These are phyloP conservation scores for Venturia asperata DNA, from an alignment of 2,329 filamentous ascomycete species.

Conservation along the genomic window DNA sequence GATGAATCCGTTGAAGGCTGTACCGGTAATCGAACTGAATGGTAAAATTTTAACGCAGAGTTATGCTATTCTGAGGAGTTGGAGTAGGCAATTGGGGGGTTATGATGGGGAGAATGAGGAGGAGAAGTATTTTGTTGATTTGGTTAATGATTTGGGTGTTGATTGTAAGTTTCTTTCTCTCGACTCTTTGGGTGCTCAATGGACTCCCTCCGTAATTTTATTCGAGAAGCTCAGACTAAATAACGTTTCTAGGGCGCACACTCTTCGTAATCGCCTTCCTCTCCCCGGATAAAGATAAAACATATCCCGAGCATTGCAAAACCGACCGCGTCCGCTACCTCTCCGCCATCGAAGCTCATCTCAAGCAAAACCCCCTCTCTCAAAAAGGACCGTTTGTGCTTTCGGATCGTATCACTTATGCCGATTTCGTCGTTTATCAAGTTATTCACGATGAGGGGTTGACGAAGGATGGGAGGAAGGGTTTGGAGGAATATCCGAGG, in stretches of 20 bases:
- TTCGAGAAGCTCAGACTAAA: neutral
- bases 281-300: slow-evolving; percentile 24
- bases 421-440: slow-evolving; percentile 20
- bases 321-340: slow-evolving; percentile 23
- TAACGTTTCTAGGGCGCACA: slow-evolving; percentile 24
- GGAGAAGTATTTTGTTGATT: slow-evolving; percentile 30
- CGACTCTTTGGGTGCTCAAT: neutral
- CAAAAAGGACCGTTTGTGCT: slow-evolving; percentile 26
- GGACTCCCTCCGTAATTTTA: too few relatives aligned
- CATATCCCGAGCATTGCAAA: slow-evolving; percentile 27
- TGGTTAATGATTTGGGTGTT: slow-evolving; percentile 28
- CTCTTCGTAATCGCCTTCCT: slow-evolving; percentile 29
- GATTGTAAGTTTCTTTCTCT: slow-evolving; percentile 23
- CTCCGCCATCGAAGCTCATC: slow-evolving; percentile 16
- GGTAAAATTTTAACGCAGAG: slow-evolving; percentile 30
- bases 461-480: slow-evolving; percentile 25
- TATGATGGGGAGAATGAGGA: slow-evolving; percentile 29
- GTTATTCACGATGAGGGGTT: slow-evolving; percentile 29
- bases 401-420: slow-evolving; percentile 27
- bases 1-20: slow-evolving; percentile 26
- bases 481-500: slow-evolving; percentile 26
- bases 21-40: slow-evolving; percentile 27
- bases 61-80: slow-evolving; percentile 30
- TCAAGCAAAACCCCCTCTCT: neutral
- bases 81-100: slow-evolving; percentile 25